Evolutionary conservation across 23 red algal genomes (phyloP), one percentile per base, ranked within the genome.

Genomic region (Pyropia haitanensis): DNA sequence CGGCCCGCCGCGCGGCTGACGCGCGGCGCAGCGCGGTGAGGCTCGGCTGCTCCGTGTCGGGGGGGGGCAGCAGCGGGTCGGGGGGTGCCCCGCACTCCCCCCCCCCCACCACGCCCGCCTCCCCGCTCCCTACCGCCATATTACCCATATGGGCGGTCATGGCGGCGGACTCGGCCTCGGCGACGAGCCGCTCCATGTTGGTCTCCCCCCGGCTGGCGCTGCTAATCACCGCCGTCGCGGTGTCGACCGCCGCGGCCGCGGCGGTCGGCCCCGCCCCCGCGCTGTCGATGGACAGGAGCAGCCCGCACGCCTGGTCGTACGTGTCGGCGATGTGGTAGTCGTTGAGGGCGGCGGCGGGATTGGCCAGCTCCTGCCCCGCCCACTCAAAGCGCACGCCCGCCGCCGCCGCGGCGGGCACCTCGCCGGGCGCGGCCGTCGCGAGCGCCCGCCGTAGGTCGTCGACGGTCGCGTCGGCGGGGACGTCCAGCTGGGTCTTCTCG

Each of bases 301-400:
- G 64, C 18, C 56, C 65, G 49, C 61, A 61, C n/a, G 81, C 81
- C 49, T 87, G 81, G 18, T 65, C 81, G 57, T 87, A 87, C 8
- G 81, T 55, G 49, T 67, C 71, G 31, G 65, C 71, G 53, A 87
- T 87, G 65, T 87, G 75, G 26, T 70, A 44, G 53, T 87, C 81
- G 18, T 69, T 32, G 51, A 87, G 72, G 14, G 81, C 58, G 9
- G 71, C 63, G 14, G 57, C 33, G 0, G 81, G 81, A 9, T 46
- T 9, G 46, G 69, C 65, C 61, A 87, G 70, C 39, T 68, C 70
- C 23, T 50, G 48, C 53, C 75, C 75, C 15, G 59, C 81, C 21
- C 75, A 87, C 10, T 70, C 68, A 15, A 70, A 51, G n/a, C 79
- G 79, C 23, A 74, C 23, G 3, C 16, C 76, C 30, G 65, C 79